These are phyloP conservation scores for Zychaea mexicana DNA, from an alignment of 371 early-diverging fungal genomes.

Conservation along the genomic window DNA sequence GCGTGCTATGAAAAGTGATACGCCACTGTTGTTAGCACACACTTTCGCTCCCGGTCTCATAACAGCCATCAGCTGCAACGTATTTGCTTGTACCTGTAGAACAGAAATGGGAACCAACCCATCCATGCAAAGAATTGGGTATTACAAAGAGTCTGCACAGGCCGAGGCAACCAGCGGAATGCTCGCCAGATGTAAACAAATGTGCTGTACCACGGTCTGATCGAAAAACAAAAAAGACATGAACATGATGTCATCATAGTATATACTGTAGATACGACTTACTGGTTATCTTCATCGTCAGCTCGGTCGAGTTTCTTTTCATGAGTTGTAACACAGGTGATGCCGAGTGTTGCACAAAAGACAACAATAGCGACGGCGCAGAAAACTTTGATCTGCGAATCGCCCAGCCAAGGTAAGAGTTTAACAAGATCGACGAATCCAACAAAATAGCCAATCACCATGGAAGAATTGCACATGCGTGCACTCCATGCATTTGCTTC, in stretches of 20 bases:
- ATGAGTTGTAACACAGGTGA: conserved; percentile 58
- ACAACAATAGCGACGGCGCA: conserved; percentile 63
- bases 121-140: conserved; percentile 87
- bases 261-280: conserved; percentile 12
- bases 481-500: conserved; percentile 77
- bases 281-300: conserved; percentile 18
- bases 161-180: conserved; percentile 58
- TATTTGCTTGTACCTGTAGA: conserved; percentile 48
- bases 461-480: conserved; percentile 73
- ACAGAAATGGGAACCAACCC: conserved; percentile 85
- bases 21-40: background rate
- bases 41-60: too few species aligned
- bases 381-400: conserved; percentile 68
- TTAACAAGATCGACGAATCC: conserved; percentile 67
- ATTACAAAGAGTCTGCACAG: conserved; percentile 71
- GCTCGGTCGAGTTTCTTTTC: conserved; percentile 45
- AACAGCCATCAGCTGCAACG: too few species aligned
- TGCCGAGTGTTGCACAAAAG: conserved; percentile 51
- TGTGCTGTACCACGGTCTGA: conserved; percentile 58
- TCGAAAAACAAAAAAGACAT: too few species aligned
- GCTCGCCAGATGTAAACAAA: conserved; percentile 62
- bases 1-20: conserved; percentile 27
- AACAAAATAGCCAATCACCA: conserved; percentile 73
- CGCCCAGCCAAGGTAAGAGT: conserved; percentile 64
- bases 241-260: too few species aligned